phyloP scores from a whole-genome alignment of 805 yeast genomes.

The Ogataea corticis region DNA sequence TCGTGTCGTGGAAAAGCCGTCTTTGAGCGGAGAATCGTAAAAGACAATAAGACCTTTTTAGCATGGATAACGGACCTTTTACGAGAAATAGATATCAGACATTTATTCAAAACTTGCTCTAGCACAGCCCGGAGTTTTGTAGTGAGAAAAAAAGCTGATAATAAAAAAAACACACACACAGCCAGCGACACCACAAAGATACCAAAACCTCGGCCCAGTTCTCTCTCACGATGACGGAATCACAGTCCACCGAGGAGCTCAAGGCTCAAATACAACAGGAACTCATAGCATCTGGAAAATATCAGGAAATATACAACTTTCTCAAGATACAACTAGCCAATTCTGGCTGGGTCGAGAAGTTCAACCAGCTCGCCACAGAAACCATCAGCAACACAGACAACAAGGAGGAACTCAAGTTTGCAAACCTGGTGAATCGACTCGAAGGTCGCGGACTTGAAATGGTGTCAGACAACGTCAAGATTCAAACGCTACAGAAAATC shows the following conservation, averaged over 20 bases:
- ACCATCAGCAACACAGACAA: slow-evolving; percentile 36
- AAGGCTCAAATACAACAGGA: slow-evolving; percentile 68
- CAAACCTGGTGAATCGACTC: slow-evolving; percentile 48
- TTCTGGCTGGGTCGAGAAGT: slow-evolving; percentile 84
- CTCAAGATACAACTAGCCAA: slow-evolving; percentile 66
- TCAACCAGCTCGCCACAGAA: slow-evolving; percentile 55
- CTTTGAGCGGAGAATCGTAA: neutral
- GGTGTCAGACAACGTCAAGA: slow-evolving; percentile 68
- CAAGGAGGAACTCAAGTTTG: slow-evolving; percentile 44
- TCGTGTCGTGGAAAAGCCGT: slow-evolving; percentile 9
- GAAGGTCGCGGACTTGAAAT: slow-evolving; percentile 66
- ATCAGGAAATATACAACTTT: slow-evolving; percentile 67
- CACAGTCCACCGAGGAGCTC: slow-evolving; percentile 31
- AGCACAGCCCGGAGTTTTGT: too few relatives aligned
- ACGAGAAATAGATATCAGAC: too few relatives aligned
- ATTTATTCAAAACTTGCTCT: too few relatives aligned
- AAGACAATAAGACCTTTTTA: neutral
- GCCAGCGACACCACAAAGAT: neutral
- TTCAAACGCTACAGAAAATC: slow-evolving; percentile 58
- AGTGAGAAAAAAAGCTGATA: too few relatives aligned
- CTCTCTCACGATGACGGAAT: slow-evolving; percentile 21
- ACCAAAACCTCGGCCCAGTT: too few relatives aligned
- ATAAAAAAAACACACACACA: too few relatives aligned
- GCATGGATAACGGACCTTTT: neutral
- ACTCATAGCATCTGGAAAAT: slow-evolving; percentile 75